Base-by-base conservation (phyloP, 1,284 basidiomycete genomes). In the Ustilago shanxiensis region DNA sequence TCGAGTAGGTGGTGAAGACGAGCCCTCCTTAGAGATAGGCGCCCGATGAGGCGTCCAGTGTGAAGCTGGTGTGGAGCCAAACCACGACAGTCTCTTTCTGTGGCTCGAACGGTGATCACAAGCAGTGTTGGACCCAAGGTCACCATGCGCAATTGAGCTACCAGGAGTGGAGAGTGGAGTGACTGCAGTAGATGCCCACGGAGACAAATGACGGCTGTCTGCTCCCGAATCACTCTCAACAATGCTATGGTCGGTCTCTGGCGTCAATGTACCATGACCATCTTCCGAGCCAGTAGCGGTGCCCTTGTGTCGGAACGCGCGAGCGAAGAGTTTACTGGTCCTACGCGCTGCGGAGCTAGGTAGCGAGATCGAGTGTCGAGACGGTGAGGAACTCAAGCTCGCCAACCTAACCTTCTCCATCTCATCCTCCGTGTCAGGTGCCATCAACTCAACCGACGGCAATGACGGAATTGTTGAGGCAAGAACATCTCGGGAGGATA, bases 351-450 rank as follows among this genome's bases (percentile, higher is more conserved):
- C 26, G 41, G 56, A 57, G n/a, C 52, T 28, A 45, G 60, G 60
- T 37, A 58, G 52, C 65, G 53, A 63, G 61, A 57, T 47, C 49
- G 57, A 63, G 70, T 60, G 70, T 72, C 70, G 70, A 64, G 65
- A 63, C 20, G 60, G 70, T 63, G 64, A 72, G 70, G 70, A 72
- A 72, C 70, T 67, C 64, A 29, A 59, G 60, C 70, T 64, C 18
- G 60, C 57, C 37, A 52, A 50, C 57, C 64, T 39, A 8, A 35
- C 49, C 64, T 60, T 65, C 45, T 72, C 65, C 56, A 50, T 64
- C 45, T 64, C 70, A 10, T 64, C 64, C 44, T 56, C 70, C 9
- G 60, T 49, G 20, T 26, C n/a, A 8, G 10, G 18, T 47, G 60
- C 35, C 45, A 37, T n/a, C 54, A 31, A 28, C 13, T 53, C 54